phyloP scores from a whole-genome alignment of 495 filamentous ascomycete species.

The Xylona heveae region DNA sequence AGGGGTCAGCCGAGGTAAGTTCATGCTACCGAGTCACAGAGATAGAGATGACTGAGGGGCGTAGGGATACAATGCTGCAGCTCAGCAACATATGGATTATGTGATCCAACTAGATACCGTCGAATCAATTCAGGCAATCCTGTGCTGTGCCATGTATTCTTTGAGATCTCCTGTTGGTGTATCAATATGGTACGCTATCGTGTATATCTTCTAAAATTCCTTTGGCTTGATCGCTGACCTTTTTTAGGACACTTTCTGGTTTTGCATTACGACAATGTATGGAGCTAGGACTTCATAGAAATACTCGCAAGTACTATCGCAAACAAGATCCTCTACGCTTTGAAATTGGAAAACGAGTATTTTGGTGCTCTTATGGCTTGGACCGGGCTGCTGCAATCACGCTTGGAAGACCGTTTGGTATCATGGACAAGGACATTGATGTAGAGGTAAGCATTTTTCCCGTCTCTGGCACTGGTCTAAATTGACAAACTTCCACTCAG shows the following conservation, averaged over 20 bases:
- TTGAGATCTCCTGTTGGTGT: constrained; percentile 5
- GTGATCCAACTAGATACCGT: constrained; percentile 5
- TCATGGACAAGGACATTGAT: constrained; percentile 6
- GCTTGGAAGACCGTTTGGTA: constrained; percentile 7
- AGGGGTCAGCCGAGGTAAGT: no score
- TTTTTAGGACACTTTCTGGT: constrained; percentile 7
- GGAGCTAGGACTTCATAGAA: constrained; percentile 9
- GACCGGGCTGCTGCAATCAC: constrained; percentile 5
- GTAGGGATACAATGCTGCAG: constrained; percentile 1
- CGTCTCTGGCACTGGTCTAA: background rate
- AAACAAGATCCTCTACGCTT: constrained; percentile 1
- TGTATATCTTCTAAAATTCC: no score
- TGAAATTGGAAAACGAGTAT: constrained; percentile 6
- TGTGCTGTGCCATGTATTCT: constrained; percentile 9
- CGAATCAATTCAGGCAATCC: constrained; percentile 8
- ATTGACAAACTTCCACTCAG: background rate
- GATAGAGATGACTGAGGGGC: no score
- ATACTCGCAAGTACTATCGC: background rate
- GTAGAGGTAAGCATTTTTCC: constrained; percentile 5
- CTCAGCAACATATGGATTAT: constrained; percentile 6
- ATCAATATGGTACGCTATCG: constrained; percentile 7
- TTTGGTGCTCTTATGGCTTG: constrained; percentile 8
- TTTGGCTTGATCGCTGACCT: background rate
- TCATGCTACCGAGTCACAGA: no score
- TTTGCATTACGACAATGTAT: constrained; percentile 9